Base-by-base conservation (phyloP, 371 early-diverging fungal species). In the Rhizopus microsporus region DNA sequence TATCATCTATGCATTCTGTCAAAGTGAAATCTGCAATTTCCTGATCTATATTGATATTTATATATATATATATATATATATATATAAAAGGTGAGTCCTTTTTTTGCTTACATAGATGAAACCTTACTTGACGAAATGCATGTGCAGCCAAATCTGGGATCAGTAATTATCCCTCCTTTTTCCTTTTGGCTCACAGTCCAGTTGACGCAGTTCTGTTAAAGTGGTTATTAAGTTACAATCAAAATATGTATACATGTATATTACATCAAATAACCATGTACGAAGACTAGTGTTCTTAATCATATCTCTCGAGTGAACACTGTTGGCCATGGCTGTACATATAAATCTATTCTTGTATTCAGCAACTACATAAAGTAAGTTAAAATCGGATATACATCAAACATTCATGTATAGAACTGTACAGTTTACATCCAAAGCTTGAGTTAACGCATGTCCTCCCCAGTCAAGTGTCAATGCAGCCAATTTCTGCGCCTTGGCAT, bases 11-110 rank as follows among this genome's bases (percentile, higher is more conserved):
- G 52, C 69, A 69, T 13, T 50, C 59, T 2, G 73, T 56, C 16
- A 78, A 42, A 0, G 67, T 71, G 45, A 73, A 78, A 32, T 78
- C 78, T 4, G 69, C 54, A 45, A 73, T 63, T 43, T 73, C 77
- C n/a, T 54, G 55, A 33, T 52, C 75, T 73, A 55, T 1, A 12
- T 1, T 45, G 23, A 32, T 12, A n/a, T n/a, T n/a, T n/a, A n/a
- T n/a, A n/a, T n/a, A n/a, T n/a, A n/a, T n/a, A n/a, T 1, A 12
- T 32, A 15, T 31, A 50, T 5, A 51, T 30, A 51, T 16, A 33
- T 17, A 35, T 15, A 6, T 51, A 40, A n/a, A 59, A 32, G 16
- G 6, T 23, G 5, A 4, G 7, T 15, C 12, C 23, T 10, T 51
- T 9, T 17, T 23, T 9, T 53, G 17, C 34, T 23, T 30, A 1